Conservation (phyloP, 2,329 filamentous ascomycete species). For the Aspergillus caelatus region DNA sequence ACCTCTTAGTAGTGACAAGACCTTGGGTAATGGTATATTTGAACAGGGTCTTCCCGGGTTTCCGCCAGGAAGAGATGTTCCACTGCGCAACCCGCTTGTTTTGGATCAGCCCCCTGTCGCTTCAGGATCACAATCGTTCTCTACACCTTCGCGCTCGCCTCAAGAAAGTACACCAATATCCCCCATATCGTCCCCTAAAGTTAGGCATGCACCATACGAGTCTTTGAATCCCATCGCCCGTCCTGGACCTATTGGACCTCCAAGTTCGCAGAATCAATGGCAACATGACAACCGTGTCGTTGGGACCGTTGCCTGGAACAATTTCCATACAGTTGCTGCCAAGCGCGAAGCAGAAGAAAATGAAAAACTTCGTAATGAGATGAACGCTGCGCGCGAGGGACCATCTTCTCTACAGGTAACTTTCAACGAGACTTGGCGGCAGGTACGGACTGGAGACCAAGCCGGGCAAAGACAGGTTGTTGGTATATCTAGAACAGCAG, state of each 20-base stretch:
- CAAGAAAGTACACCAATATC: constrained; percentile 39
- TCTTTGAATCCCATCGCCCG: constrained; percentile 43
- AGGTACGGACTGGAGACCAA: constrained; percentile 47
- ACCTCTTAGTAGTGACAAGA: constrained; percentile 56
- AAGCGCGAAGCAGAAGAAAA: constrained; percentile 46
- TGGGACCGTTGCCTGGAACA: constrained; percentile 46
- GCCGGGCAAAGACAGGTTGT: constrained; percentile 43
- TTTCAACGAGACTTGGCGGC: constrained; percentile 52
- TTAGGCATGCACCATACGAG: constrained; percentile 40
- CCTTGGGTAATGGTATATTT: constrained; percentile 67
- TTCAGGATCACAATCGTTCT: constrained; percentile 34
- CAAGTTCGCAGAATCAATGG: constrained; percentile 40
- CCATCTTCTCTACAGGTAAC: constrained; percentile 36
- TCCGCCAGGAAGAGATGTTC: constrained; percentile 44
- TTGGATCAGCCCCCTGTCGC: constrained; percentile 44
- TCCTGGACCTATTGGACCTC: constrained; percentile 52
- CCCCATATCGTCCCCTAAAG: constrained; percentile 44
- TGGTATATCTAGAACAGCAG: constrained; percentile 37
- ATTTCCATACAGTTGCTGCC: constrained; percentile 44
- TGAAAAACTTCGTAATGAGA: constrained; percentile 44
- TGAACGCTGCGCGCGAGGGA: constrained; percentile 41
- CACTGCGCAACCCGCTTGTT: constrained; percentile 44
- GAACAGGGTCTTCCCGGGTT: constrained; percentile 56
- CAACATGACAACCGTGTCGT: constrained; percentile 31
- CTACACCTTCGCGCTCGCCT: constrained; percentile 31